Base-by-base conservation (phyloP, 805 yeast species). In the Pichia sporocuriosa region DNA sequence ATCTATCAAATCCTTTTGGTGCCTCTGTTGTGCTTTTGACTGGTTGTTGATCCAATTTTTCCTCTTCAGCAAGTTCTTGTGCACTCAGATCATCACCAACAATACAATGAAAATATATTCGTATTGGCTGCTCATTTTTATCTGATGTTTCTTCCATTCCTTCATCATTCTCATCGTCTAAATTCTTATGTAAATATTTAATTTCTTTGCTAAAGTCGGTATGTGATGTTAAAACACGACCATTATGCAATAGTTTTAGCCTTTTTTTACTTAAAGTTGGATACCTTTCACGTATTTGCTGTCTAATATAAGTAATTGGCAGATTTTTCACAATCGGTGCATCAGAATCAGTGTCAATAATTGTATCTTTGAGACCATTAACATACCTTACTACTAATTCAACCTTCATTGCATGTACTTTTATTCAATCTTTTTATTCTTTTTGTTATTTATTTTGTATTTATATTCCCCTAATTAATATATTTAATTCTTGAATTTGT, bases 1-100 rank as follows among this genome's bases (percentile, higher is more conserved):
- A 66, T 32, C 96, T 64, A 59, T 89, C 96, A 58, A 89, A 86
- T 2, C 97, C 96, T 13, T 80, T 73, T 3, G 81, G 79, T 12
- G 86, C 88, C 1, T 85, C 86, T 1, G 70, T 57, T 0, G 84
- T 78, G 3, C 74, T 60, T 36, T 65, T 63, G 25, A 65, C 67
- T 16, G 77, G 83, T 9, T 71, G 73, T 39, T 63, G 64, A 53
- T 83, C 89, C 38, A 75, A 51, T 38, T 71, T 73, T 37, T 70
- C 76, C 51, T 84, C 95, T 33, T 73, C 66, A 1, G 64, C 68
- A 23, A 85, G 59, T 53, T 82, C 85, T 13, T 68, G 74, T 0
- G 62, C 55, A 0, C 75, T 65, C 31, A 84, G 54, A 12, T 68
- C 71, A 26, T 77, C 87, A 6, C 96, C 95, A 12, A 85, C 70